Percentiles rank a stretch among this genome's conserved stretches.
phyloP scores from a whole-genome alignment of 345 rosid genomes.

The Brassica juncea region DNA sequence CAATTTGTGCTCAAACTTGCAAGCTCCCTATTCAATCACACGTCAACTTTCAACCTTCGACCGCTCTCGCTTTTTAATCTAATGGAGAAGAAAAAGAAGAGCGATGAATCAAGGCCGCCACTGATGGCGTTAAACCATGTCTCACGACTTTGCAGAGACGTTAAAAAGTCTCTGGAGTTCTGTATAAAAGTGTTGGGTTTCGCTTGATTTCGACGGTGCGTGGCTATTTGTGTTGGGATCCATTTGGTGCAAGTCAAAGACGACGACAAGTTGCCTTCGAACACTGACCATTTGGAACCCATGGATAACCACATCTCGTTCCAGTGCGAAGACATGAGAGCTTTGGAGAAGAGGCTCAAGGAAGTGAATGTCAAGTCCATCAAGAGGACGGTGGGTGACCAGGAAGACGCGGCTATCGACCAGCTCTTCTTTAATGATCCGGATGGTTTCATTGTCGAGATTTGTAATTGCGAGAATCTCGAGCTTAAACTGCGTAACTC shows the following conservation, averaged over 20 bases:
- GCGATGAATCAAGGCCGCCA: constrained; percentile 35
- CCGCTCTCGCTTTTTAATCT: constrained; percentile 13
- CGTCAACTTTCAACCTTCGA: background rate
- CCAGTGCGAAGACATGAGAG: constrained; percentile 61
- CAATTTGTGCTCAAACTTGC: constrained; percentile 12
- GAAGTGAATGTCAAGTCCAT: constrained; percentile 49
- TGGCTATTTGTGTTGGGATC: constrained; percentile 71
- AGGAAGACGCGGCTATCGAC: constrained; percentile 48
- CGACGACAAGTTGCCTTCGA: constrained; percentile 47
- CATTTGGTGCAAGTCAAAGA: constrained; percentile 60
- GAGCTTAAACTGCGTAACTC: constrained; percentile 52
- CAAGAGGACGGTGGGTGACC: constrained; percentile 55
- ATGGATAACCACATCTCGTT: constrained; percentile 79
- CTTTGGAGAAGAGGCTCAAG: constrained; percentile 51
- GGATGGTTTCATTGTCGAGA: constrained; percentile 79
- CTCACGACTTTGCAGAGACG: constrained; percentile 65
- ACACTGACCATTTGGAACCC: constrained; percentile 46
- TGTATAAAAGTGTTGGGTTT: constrained; percentile 66
- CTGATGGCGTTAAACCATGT: constrained; percentile 70
- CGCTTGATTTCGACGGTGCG: constrained; percentile 62
- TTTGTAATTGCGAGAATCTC: constrained; percentile 80
- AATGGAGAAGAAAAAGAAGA: background rate
- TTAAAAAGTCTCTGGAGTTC: constrained; percentile 54
- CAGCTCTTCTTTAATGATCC: constrained; percentile 73
- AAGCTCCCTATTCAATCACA: constrained; percentile 42